A percentile compares a stretch with the other conserved stretches of the same genome.
Conservation (phyloP, 192 early-diverging fungal genomes). For the Mortierella claussenii region DNA sequence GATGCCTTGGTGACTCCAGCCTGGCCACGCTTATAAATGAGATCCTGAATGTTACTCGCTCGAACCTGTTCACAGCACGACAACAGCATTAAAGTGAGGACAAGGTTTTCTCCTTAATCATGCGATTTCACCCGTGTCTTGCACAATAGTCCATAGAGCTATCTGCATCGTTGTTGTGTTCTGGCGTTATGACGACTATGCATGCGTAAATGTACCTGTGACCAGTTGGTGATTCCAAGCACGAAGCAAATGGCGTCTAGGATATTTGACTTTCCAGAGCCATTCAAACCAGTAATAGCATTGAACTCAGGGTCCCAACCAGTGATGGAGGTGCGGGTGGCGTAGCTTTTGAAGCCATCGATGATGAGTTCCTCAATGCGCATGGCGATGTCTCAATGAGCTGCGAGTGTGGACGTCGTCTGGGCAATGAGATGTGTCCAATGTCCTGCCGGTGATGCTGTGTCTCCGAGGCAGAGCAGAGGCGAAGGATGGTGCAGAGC, state of each 20-base stretch:
- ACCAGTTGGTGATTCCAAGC: constrained; percentile 93
- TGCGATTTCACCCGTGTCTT: too few relatives aligned
- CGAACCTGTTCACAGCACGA: constrained; percentile 69
- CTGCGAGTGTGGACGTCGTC: too few relatives aligned
- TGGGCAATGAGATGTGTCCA: too few relatives aligned
- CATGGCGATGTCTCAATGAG: constrained; percentile 68
- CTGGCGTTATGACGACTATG: neutral
- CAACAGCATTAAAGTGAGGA: neutral
- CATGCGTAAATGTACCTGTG: constrained; percentile 68
- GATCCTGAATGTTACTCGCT: constrained; percentile 91
- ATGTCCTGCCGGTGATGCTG: too few relatives aligned
- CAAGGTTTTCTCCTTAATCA: neutral
- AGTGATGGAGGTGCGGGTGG: constrained; percentile 91
- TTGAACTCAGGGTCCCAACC: constrained; percentile 99
- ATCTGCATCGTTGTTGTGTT: neutral
- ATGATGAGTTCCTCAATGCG: constrained; percentile 95
- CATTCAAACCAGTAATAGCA: constrained; percentile 98
- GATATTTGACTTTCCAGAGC: constrained; percentile 98
- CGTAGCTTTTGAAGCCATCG: constrained; percentile 99
- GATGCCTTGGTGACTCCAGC: constrained; percentile 98
- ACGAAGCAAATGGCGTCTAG: constrained; percentile 99
- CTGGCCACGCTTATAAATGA: constrained; percentile 99
- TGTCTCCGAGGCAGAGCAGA: too few relatives aligned
- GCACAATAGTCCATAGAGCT: too few relatives aligned
- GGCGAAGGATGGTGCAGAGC: too few relatives aligned